Base-by-base conservation (phyloP, 108 stramenopile genomes). In the Thalassiosira profunda region DNA sequence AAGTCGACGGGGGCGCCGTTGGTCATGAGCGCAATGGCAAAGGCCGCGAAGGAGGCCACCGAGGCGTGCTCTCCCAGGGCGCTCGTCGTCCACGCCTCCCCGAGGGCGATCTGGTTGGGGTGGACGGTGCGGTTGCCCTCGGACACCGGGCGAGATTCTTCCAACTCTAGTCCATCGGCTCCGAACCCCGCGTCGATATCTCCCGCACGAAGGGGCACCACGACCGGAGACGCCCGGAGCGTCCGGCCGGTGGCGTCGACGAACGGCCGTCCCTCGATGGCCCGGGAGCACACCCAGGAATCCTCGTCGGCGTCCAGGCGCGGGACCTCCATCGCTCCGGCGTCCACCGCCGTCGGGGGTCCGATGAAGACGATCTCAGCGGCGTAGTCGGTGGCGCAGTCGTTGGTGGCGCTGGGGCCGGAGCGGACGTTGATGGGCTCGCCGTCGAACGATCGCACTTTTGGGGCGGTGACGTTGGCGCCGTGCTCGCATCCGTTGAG, bases 21-120 rank as follows among this genome's bases (percentile, higher is more conserved):
- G 51, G 86, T 74, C 86, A 86, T 86, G 20, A 86, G 73, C 0
- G 85, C 80, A 57, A 86, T 83, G 12, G 80, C 56, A 73, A 83
- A 86, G 12, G 82, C 85, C 25, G 85, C 71, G 53, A 86, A 86
- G 9, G 85, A 82, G 23, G 85, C 76, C 31, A 86, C 77, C n/a
- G 85, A 86, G 4, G 85, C 62, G 49, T 86, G 85, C 52, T 86
- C 85, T 0, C 82, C 85, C 25, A 86, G 33, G n/a, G 79, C 82
- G 12, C 85, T 70, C 33, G 73, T 48, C n/a, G 65, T 61, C 85
- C 85, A 86, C 40, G 72, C 70, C 28, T 78, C 68, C 12, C 79
- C 82, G 26, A 83, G 63, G 49, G 43, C 42, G 42, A 55, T 44
- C 11, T 62, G 62, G 28, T 43, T 43, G n/a, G 26, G 51, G 41